Base-by-base conservation (phyloP, 2,329 filamentous ascomycete genomes). In the Pleoardoris graminearum region DNA sequence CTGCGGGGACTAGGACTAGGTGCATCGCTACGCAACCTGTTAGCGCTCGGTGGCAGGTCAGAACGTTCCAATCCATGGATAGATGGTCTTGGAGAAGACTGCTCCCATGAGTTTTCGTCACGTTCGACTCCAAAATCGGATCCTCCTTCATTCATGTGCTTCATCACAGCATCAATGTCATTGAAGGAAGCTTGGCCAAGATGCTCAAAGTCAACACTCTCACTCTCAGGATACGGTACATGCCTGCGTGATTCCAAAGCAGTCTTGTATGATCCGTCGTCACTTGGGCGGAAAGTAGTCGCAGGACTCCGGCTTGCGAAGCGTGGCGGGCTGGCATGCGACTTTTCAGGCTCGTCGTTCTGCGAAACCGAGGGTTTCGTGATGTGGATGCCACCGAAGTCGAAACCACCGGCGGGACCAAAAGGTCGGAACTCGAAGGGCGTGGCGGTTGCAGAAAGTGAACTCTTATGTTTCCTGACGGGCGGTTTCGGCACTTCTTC, bases 161-260 rank as follows among this genome's bases (percentile, higher is more conserved):
- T 85, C 91, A 97, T 96, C 47, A 97, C 86, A 38, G 88, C 90
- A 76, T 97, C 92, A 65, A 97, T 92, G 68, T 97, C 91, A 61
- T 93, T 87, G 62, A 90, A 90, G 0, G 86, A 79, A 29, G 78
- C 75, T 45, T 78, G 63, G 25, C 64, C 66, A 49, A 66, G 51
- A 37, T 65, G 57, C 23, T 73, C 65, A 43, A 71, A 70, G 38
- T 72, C 72, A 36, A 71, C 62, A 48, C 68, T 70, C 50, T 73
- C 72, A 48, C 67, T 72, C 30, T 73, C 68, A 16, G 71, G 61
- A 47, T 74, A 74, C 6, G 65, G 62, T 14, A 59, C 57, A 27
- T 67, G 67, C 53, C 67, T 69, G 19, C 66, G 60, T 21, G 62
- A 61, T 50, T 72, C 70, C 55, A 72, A 55, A 11, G 70, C 71